Percentiles rank a stretch among this genome's conserved stretches.
Evolutionary conservation across 2,329 filamentous ascomycete species (phyloP).

Genomic region (Ophiognomonia clavigignenti-juglandacearum): DNA sequence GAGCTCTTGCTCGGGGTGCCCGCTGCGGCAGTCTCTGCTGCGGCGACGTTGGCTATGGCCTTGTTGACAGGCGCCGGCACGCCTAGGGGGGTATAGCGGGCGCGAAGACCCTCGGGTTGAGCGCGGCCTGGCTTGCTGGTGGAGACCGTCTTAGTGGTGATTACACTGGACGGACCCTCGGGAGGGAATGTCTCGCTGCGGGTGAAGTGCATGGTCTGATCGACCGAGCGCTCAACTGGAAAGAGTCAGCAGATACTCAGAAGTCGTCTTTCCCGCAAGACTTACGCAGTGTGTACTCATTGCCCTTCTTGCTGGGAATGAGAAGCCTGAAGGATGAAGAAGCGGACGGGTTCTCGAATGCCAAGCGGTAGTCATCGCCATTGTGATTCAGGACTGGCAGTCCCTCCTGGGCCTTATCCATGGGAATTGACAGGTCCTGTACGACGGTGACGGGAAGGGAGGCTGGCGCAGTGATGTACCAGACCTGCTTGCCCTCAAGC

Average conservation of each 20-base stretch:
- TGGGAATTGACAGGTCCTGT: conserved; percentile 57
- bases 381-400: conserved; percentile 57
- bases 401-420: conserved; percentile 48
- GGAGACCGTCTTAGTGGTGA: conserved; percentile 32
- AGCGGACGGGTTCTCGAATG: conserved; percentile 46
- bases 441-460: conserved; percentile 64
- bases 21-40: conserved; percentile 16
- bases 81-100: conserved; percentile 65
- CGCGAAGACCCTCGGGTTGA: conserved; percentile 63
- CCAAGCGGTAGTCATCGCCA: conserved; percentile 58
- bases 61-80: conserved; percentile 25
- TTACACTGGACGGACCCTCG: conserved; percentile 20
- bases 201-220: conserved; percentile 59
- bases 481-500: conserved; percentile 67
- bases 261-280: conserved; percentile 10
- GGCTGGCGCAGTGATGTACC: conserved; percentile 73
- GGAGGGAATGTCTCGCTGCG: conserved; percentile 27
- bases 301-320: conserved; percentile 51
- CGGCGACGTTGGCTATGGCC: conserved; percentile 7
- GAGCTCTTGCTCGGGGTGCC: conserved; percentile 12
- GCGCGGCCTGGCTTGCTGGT: conserved; percentile 50
- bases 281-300: conserved; percentile 17
- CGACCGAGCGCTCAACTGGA: conserved; percentile 41
- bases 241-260: conserved; percentile 20
- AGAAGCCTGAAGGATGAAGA: conserved; percentile 53